Percentiles rank a stretch among this genome's conserved stretches.
These are phyloP conservation scores for Tylopilus sp. DNA, from an alignment of 1,284 basidiomycete genomes.

Conservation along the genomic window DNA sequence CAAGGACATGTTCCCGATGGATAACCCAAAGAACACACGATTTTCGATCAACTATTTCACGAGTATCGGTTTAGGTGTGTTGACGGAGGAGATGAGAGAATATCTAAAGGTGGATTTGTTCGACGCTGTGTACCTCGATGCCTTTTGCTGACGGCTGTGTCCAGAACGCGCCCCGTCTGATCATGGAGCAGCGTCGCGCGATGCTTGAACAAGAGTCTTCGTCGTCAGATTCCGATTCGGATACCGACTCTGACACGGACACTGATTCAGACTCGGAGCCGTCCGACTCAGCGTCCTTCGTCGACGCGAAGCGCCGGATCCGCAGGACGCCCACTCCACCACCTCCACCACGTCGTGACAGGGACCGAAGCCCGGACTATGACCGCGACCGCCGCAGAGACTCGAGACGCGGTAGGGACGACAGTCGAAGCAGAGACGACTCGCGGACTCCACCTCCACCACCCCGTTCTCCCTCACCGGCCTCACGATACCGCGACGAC, in stretches of 20 bases:
- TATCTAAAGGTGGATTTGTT: constrained; percentile 73
- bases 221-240: constrained; percentile 50
- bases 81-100: constrained; percentile 97
- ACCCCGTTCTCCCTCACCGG: constrained; percentile 35
- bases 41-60: constrained; percentile 99
- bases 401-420: constrained; percentile 10
- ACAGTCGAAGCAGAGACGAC: constrained; percentile 20
- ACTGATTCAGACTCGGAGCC: constrained; percentile 40
- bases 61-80: constrained; percentile 83
- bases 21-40: constrained; percentile 94
- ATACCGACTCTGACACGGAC: constrained; percentile 34
- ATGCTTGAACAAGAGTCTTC: constrained; percentile 74
- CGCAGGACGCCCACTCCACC: constrained; percentile 36
- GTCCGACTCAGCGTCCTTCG: constrained; percentile 36
- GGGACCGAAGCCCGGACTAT: constrained; percentile 19
- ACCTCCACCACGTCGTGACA: constrained; percentile 17
- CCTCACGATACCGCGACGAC: constrained; percentile 34
- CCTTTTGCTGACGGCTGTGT: constrained; percentile 2
- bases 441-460: constrained; percentile 30
- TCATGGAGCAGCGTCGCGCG: constrained; percentile 89
- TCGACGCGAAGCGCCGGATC: constrained; percentile 36
- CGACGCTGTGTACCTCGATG: neutral
- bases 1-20: constrained; percentile 89
- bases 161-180: constrained; percentile 85
- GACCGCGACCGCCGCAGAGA: constrained; percentile 17